These are phyloP conservation scores for Oryza nivara DNA, from an alignment of 176 grass and related monocot species.

Conservation along the genomic window DNA sequence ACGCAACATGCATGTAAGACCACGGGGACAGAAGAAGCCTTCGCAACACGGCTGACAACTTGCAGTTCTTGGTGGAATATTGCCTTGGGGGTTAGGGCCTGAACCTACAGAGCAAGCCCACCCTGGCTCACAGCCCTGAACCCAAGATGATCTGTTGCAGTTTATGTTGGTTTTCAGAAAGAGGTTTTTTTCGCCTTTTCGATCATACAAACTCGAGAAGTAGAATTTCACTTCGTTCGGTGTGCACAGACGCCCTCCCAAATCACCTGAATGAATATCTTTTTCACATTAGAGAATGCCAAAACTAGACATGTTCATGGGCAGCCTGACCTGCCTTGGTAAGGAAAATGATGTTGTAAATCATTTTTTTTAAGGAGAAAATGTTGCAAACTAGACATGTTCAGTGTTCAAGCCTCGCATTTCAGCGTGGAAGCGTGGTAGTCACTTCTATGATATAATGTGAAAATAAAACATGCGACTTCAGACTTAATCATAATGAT, in stretches of 20 bases:
- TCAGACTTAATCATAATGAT: too few relatives aligned
- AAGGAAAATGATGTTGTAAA: neutral
- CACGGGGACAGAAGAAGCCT: conserved; percentile 90
- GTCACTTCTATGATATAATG: too few relatives aligned
- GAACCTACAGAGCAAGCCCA: conserved; percentile 54
- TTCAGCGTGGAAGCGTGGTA: too few relatives aligned
- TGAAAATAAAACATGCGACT: too few relatives aligned
- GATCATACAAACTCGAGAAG: conserved; percentile 55
- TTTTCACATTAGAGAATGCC: conserved; percentile 1
- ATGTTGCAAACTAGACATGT: too few relatives aligned
- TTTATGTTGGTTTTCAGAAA: conserved; percentile 75
- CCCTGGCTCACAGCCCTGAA: conserved; percentile 69
- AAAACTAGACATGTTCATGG: neutral
- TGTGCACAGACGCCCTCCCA: conserved; percentile 61
- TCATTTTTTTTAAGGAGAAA: too few relatives aligned
- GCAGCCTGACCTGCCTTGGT: neutral
- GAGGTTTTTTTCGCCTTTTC: conserved; percentile 28
- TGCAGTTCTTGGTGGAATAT: conserved; percentile 46
- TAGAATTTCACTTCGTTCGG: conserved; percentile 70
- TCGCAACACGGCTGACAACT: conserved; percentile 66
- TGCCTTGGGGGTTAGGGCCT: neutral
- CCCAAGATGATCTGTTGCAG: conserved; percentile 72
- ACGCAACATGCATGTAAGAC: conserved; percentile 96
- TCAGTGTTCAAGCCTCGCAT: too few relatives aligned
- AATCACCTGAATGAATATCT: conserved; percentile 48